Evolutionary conservation across 2,329 filamentous ascomycete species (phyloP).

Genomic region (Fusarium haematococcum): DNA sequence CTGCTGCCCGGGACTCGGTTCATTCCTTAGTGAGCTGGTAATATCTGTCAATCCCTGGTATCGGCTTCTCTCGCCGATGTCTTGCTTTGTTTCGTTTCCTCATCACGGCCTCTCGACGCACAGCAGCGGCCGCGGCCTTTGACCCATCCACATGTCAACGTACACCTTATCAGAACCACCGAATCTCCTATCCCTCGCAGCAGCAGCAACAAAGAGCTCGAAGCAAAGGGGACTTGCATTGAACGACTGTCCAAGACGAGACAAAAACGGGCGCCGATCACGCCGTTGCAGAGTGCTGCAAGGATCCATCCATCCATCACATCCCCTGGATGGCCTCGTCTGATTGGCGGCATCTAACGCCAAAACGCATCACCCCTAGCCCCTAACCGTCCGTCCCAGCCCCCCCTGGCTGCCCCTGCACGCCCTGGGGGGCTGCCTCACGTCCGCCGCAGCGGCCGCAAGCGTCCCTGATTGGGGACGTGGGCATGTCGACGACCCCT

Average conservation of each 20-base stretch:
- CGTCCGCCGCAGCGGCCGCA: constrained; percentile 41
- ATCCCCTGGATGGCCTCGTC: constrained; percentile 37
- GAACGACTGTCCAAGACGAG: constrained; percentile 4
- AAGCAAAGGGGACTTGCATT: constrained; percentile 19
- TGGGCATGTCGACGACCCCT: constrained; percentile 18
- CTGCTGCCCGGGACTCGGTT: constrained; percentile 14
- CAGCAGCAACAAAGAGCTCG: constrained; percentile 23
- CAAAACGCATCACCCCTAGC: constrained; percentile 29
- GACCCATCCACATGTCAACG: not conserved
- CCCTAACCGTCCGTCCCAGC: not conserved
- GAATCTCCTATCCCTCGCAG: not conserved
- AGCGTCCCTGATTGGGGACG: constrained; percentile 35
- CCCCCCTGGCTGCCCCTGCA: constrained; percentile 31
- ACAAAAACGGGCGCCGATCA: constrained; percentile 35
- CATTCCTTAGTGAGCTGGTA: constrained; percentile 17
- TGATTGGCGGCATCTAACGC: constrained; percentile 42
- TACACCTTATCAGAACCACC: not conserved
- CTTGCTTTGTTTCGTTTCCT: constrained; percentile 32
- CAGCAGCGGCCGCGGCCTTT: not conserved
- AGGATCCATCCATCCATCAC: constrained; percentile 35
- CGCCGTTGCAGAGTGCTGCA: constrained; percentile 41
- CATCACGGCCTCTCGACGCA: not conserved
- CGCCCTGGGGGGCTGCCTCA: constrained; percentile 36
- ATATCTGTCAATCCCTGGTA: constrained; percentile 6
- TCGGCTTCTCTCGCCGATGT: constrained; percentile 30